phyloP scores from a whole-genome alignment of 257 asterid genomes.

The Solanum etuberosum region DNA sequence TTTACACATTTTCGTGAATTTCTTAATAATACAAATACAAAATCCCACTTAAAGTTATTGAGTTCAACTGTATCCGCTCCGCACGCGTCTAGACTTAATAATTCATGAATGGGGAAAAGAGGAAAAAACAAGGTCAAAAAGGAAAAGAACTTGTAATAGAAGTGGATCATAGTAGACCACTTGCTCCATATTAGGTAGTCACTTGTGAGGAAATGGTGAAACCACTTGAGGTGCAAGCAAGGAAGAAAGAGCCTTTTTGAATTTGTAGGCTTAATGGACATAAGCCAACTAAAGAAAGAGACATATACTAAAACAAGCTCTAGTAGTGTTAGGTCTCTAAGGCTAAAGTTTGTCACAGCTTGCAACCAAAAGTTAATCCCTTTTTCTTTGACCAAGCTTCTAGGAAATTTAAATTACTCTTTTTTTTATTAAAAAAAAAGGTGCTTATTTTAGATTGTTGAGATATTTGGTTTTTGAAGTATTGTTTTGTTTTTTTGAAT shows the following conservation, averaged over 20 bases:
- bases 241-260: slow-evolving; percentile 6
- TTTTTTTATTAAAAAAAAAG: too few species aligned
- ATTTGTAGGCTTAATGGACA: slow-evolving; percentile 8
- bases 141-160: not conserved
- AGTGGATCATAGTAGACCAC: not conserved
- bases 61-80: accelerated
- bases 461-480: not conserved
- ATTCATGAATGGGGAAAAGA: not conserved
- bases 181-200: not conserved
- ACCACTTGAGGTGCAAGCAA: slow-evolving; percentile 17
- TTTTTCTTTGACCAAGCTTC: not conserved
- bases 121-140: not conserved
- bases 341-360: slow-evolving; percentile 25
- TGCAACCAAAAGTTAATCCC: slow-evolving; percentile 6
- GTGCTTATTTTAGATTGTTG: not conserved
- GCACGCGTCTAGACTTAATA: not conserved
- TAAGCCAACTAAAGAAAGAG: slow-evolving; percentile 25
- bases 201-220: slow-evolving; percentile 8
- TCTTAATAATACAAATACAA: not conserved
- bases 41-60: accelerated
- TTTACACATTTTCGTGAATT: not conserved
- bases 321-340: slow-evolving; percentile 16
- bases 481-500: not conserved
- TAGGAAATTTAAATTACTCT: not conserved
- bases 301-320: slow-evolving; percentile 19